phyloP scores from a whole-genome alignment of 495 filamentous ascomycete genomes.

The Diplogelasinospora grovesii region DNA sequence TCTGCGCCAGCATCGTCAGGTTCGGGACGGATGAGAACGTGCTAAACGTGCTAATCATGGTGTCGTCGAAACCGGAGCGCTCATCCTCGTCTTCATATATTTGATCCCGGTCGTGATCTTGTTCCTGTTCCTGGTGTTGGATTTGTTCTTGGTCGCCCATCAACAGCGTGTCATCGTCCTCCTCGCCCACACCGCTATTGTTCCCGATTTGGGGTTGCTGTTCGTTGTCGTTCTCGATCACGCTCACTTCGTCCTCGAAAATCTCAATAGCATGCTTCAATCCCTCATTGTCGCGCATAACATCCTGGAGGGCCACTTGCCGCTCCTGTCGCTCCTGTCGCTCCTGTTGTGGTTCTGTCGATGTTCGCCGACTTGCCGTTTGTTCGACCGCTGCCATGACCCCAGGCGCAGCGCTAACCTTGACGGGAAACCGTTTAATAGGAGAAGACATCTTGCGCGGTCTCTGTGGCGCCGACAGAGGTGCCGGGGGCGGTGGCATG shows the following conservation, averaged over 20 bases:
- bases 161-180: constrained; percentile 15
- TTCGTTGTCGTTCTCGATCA: constrained; percentile 15
- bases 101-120: constrained; percentile 1
- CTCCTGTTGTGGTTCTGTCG: no score
- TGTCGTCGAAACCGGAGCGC: constrained; percentile 57
- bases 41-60: constrained; percentile 62
- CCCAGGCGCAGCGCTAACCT: constrained; percentile 29
- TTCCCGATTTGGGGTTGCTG: not conserved
- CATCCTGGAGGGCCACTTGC: constrained; percentile 35
- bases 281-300: constrained; percentile 33
- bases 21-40: constrained; percentile 82
- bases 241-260: constrained; percentile 44
- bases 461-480: constrained; percentile 28
- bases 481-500: constrained; percentile 23
- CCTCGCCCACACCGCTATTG: constrained; percentile 4
- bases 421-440: constrained; percentile 51
- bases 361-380: constrained; percentile 14
- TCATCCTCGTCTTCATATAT: constrained; percentile 24
- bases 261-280: constrained; percentile 42
- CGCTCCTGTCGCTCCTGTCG: no score
- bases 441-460: constrained; percentile 41
- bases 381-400: constrained; percentile 13
- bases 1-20: constrained; percentile 74
- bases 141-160: constrained; percentile 5
- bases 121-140: not conserved